Base-by-base conservation (phyloP, 208 protist genomes). In the Trypanosoma avium region DNA sequence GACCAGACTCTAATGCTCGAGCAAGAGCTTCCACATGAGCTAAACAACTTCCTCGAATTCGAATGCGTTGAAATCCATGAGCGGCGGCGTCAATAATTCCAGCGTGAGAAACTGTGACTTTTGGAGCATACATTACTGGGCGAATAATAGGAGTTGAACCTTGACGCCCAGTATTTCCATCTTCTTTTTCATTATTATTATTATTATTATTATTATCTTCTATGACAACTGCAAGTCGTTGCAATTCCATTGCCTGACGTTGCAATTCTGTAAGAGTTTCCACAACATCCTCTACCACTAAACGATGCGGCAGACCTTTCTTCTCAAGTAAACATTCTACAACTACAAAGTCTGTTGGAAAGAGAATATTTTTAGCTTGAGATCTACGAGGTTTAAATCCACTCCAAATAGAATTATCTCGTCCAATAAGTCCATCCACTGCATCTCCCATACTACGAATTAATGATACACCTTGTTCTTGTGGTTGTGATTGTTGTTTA, bases 61-160 rank as follows among this genome's bases (percentile, higher is more conserved):
- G 88, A 71, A 95, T 82, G 19, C 82, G 82, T 61, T 95, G 88
- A 57, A 87, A 94, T 35, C 82, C 80, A 62, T 91, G 84, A 10
- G 66, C 65, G 7, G 81, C 87, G n/a, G 84, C 79, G 42, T 95
- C 88, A 53, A 95, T 82, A 21, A 85, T 70, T 17, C 88, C 88
- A 0, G 88, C 84, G 45, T 95, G 84, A 6, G 85, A 88, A 3
- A 95, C 73, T n/a, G 84, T 72, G 7, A 95, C 56, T 47, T 84
- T 89, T 10, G 88, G 88, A n/a, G 87, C 78, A 67, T 95, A 95
- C 29, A 95, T 60, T 0, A 95, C 83, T 0, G 88, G 85, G n/a
- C 87, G 66, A 29, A 92, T n/a, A n/a, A n/a, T n/a, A n/a, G n/a
- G n/a, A n/a, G n/a, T n/a, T n/a, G n/a, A n/a, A n/a, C n/a, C 47